These are phyloP conservation scores for Fusarium nygamai DNA, from an alignment of 2,329 filamentous ascomycete genomes.

Conservation along the genomic window DNA sequence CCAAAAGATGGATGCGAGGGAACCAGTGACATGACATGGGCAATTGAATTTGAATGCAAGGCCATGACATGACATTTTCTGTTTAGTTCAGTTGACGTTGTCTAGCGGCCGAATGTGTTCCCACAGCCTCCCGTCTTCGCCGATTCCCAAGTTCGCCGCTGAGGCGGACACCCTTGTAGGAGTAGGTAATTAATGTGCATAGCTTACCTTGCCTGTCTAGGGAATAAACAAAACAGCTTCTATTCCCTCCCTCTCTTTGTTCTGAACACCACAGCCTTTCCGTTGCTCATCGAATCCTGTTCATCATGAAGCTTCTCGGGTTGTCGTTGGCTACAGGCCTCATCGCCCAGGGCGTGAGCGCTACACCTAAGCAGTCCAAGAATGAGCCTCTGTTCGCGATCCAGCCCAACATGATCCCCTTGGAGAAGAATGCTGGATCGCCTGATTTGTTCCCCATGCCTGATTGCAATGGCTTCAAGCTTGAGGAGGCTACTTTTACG, in stretches of 20 bases:
- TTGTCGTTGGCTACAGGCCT: conserved; percentile 40
- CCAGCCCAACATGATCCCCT: conserved; percentile 48
- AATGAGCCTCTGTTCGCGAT: conserved; percentile 33
- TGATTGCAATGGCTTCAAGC: conserved; percentile 65
- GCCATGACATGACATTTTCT: background rate
- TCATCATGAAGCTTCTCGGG: conserved; percentile 35
- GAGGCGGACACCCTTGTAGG: background rate
- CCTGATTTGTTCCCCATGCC: conserved; percentile 68
- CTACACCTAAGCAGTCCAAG: conserved; percentile 5
- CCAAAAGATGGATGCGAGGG: background rate
- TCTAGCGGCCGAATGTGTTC: conserved; percentile 1
- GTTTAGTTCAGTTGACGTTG: background rate
- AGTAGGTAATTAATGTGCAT: background rate
- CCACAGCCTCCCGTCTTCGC: background rate
- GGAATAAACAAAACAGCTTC: conserved; percentile 20
- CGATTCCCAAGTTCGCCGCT: background rate
- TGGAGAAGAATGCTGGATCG: conserved; percentile 50
- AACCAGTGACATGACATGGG: background rate
- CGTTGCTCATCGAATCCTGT: background rate
- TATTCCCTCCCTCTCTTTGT: background rate
- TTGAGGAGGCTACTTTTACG: conserved; percentile 77
- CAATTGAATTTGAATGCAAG: background rate
- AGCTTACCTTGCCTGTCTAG: background rate
- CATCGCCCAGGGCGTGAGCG: conserved; percentile 21
- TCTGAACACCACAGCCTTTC: background rate